Conservation (phyloP, 2,329 filamentous ascomycete species). For the Colletotrichum sp. region DNA sequence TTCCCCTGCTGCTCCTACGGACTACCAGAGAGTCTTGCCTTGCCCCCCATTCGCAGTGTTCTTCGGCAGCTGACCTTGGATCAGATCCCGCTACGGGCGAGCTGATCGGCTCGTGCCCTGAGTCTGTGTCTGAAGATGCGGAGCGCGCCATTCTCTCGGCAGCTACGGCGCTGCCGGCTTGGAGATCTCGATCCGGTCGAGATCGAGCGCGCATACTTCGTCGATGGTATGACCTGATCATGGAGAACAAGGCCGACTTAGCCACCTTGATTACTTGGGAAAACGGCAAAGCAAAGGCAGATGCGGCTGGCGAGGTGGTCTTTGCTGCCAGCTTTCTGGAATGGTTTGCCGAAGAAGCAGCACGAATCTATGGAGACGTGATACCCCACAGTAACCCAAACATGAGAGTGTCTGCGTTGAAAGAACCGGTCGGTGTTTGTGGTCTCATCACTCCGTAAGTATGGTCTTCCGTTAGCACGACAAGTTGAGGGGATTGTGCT, state of each 20-base stretch:
- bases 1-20: neutral
- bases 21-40: neutral
- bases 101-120: slow-evolving; percentile 82
- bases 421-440: slow-evolving; percentile 86
- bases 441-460: slow-evolving; percentile 77
- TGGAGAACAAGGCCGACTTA: slow-evolving; percentile 80
- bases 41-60: slow-evolving; percentile 26
- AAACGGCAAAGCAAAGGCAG: slow-evolving; percentile 83
- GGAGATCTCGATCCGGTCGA: slow-evolving; percentile 74
- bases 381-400: slow-evolving; percentile 72
- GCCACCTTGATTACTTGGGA: slow-evolving; percentile 87
- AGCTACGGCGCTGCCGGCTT: slow-evolving; percentile 72
- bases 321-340: slow-evolving; percentile 80
- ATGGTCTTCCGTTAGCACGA: slow-evolving; percentile 34
- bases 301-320: slow-evolving; percentile 73
- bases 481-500: neutral
- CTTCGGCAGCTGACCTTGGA: neutral
- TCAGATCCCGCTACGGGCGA: slow-evolving; percentile 83
- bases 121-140: slow-evolving; percentile 81
- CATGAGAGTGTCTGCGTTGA: slow-evolving; percentile 80
- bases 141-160: slow-evolving; percentile 84
- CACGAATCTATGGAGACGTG: slow-evolving; percentile 74
- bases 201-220: slow-evolving; percentile 76
- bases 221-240: slow-evolving; percentile 82
- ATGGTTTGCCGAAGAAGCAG: slow-evolving; percentile 84